Evolutionary conservation across 768 basidiomycete genomes (phyloP), one percentile per base, ranked within the genome.

Genomic region (Clavulina sp.): DNA sequence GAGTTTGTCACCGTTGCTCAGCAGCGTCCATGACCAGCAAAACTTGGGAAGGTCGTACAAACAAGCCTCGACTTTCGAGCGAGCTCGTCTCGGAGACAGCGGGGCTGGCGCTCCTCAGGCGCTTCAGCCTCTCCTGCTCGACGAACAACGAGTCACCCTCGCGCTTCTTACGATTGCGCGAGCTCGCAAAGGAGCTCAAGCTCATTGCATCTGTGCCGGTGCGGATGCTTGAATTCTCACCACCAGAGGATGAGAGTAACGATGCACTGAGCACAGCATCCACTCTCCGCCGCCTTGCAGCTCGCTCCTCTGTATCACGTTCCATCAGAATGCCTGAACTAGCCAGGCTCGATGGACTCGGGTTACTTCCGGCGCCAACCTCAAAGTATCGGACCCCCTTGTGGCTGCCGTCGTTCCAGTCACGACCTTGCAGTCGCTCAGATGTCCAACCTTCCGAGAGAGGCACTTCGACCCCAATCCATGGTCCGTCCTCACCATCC

Each of bases 381-480:
- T 89, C 84, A 60, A 91, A 91, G 64, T 88, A 89, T 24, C 78
- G 74, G 41, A 87, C 68, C 0, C 87, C 88, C 28, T 77, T 78
- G 78, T 81, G 83, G 0, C 75, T 73, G 0, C 88, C 88, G 57
- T 92, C 86, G 60, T 85, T 74, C 87, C 87, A 91, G 53, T 75
- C 76, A n/a, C 81, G 69, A n/a, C 74, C 78, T 28, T 77, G 73
- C 13, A 70, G 64, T 50, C 69, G 65, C 24, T 75, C 73, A 7
- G 66, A 69, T 1, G 68, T 66, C 70, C 74, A 74, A n/a, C 66
- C 65, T 6, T 74, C 75, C 38, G 69, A 71, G 51, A 87, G 68
- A 1, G 86, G 84, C 7, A 89, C 84, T 62, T 92, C 88, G 16
- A 92, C 84, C 13, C 88, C 88, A 4, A 91, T 84, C 88, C 88